Evolutionary conservation across 345 rosid genomes (phyloP), one percentile per base, ranked within the genome.

Genomic region (Bretschneidera sinensis): DNA sequence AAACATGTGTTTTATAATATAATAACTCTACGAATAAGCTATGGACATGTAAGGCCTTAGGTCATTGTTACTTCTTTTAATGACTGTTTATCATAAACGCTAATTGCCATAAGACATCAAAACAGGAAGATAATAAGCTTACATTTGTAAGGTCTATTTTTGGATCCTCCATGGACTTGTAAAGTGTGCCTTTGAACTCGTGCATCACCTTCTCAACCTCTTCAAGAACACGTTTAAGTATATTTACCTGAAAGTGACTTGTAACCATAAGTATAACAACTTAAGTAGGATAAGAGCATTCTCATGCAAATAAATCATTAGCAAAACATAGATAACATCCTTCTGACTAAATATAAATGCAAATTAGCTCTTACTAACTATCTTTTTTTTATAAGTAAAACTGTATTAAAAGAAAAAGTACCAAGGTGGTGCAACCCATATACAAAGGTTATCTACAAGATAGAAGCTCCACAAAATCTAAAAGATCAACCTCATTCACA

Each of bases 121-220:
- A 39, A 11, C 33, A 39, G 6, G 15, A 1, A 39, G 45, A 7
- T 39, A 11, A 39, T 14, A 39, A 62, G 55, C 97, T 74, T 79
- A 89, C 99, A 62, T 78, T 82, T 67, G 95, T 73, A 50, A 94
- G 76, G 71, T 94, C 97, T 76, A 94, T 86, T 53, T 83, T 85
- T 22, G 96, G 97, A 77, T 94, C 97, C 77, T 94, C 97, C 99
- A 94, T 85, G 23, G 92, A 88, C 73, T 83, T 94, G 85, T 83
- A 90, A 64, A 94, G 91, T 18, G 71, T 86, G 68, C 86, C 95
- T 81, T 88, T 94, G 80, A 94, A 90, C 81, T 94, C 97, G 53
- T 83, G 90, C 95, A 94, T 83, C 66, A 94, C 88, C 71, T 82
- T 94, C 68, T 94, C 99, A 79, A 90, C 97, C 86, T 94, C 99